Percentiles rank a stretch among this genome's conserved stretches.
Evolutionary conservation across 176 grass and related monocot species (phyloP).

Genomic region (maize (Zea mays)): DNA sequence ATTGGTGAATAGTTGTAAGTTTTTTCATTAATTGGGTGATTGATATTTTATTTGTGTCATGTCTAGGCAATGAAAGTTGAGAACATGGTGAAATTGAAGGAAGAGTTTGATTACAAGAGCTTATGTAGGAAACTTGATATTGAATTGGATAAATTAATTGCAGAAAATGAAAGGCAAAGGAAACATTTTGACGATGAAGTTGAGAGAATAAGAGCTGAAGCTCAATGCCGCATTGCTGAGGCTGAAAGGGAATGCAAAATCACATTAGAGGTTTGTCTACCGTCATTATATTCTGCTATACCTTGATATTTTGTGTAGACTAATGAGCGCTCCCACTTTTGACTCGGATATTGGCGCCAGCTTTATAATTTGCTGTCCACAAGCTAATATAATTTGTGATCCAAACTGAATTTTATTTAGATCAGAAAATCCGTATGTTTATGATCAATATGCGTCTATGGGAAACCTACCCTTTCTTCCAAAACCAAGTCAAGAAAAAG

Average conservation of each 20-base stretch:
- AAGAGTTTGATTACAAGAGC: constrained; percentile 99
- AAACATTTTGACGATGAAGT: constrained; percentile 93
- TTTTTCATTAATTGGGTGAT: constrained; percentile 15
- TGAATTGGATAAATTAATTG: constrained; percentile 89
- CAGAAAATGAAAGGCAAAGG: constrained; percentile 91
- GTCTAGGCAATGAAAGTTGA: constrained; percentile 98
- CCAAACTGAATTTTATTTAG: background rate
- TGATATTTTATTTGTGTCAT: constrained; percentile 35
- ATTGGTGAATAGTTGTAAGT: background rate
- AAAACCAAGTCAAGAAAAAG: no score
- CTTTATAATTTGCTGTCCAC: background rate
- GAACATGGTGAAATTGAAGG: constrained; percentile 99
- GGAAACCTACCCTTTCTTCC: background rate
- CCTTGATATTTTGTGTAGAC: constrained; percentile 20
- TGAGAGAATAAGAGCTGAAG: constrained; percentile 84
- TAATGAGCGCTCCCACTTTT: constrained; percentile 26
- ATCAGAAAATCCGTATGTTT: background rate
- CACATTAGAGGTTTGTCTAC: constrained; percentile 71
- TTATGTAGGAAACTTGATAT: constrained; percentile 94
- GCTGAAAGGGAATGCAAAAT: constrained; percentile 67
- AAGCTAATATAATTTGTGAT: background rate
- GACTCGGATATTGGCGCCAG: no score
- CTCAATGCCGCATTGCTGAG: constrained; percentile 73
- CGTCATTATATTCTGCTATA: constrained; percentile 4
- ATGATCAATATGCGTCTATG: background rate